Evolutionary conservation across 495 filamentous ascomycete species (phyloP).

Genomic region (Lophiostoma macrostomum): DNA sequence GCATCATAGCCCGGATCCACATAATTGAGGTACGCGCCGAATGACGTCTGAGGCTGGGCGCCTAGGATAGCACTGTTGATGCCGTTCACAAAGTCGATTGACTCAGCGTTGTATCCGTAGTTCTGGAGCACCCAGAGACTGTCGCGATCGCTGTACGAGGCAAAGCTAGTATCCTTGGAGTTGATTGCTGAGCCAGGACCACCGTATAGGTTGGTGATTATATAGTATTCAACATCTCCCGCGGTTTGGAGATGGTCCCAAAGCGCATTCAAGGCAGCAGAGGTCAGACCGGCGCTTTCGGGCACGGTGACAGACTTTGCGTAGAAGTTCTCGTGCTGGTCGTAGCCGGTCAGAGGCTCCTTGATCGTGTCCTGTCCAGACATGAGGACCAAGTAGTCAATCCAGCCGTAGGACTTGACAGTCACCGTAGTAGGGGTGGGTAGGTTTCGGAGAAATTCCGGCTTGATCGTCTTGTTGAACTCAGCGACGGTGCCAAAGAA

Average conservation of each 20-base stretch:
- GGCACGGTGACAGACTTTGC: constrained; percentile 46
- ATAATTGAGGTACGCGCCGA: constrained; percentile 63
- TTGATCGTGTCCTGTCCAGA: constrained; percentile 23
- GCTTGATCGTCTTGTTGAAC: constrained; percentile 8
- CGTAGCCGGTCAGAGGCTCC: constrained; percentile 30
- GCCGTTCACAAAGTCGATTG: constrained; percentile 47
- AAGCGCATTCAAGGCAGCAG: constrained; percentile 40
- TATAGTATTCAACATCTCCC: constrained; percentile 1
- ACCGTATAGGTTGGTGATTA: constrained; percentile 26
- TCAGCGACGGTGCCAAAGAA: constrained; percentile 16
- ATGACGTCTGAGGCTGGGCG: constrained; percentile 32
- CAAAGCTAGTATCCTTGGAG: constrained; percentile 1
- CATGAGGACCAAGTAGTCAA: constrained; percentile 6
- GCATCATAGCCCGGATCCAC: constrained; percentile 58
- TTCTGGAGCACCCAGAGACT: constrained; percentile 33
- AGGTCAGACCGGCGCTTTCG: constrained; percentile 37
- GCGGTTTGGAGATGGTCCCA: constrained; percentile 45
- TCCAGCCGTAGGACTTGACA: constrained; percentile 9
- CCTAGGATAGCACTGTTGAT: constrained; percentile 33
- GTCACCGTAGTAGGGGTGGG: constrained; percentile 7
- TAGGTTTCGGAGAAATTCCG: constrained; percentile 18
- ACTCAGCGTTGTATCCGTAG: constrained; percentile 35
- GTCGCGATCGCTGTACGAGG: constrained; percentile 53
- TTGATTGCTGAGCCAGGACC: constrained; percentile 23
- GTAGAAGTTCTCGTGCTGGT: constrained; percentile 49